phyloP scores from a whole-genome alignment of 345 rosid species.

The Citrus unshiu region DNA sequence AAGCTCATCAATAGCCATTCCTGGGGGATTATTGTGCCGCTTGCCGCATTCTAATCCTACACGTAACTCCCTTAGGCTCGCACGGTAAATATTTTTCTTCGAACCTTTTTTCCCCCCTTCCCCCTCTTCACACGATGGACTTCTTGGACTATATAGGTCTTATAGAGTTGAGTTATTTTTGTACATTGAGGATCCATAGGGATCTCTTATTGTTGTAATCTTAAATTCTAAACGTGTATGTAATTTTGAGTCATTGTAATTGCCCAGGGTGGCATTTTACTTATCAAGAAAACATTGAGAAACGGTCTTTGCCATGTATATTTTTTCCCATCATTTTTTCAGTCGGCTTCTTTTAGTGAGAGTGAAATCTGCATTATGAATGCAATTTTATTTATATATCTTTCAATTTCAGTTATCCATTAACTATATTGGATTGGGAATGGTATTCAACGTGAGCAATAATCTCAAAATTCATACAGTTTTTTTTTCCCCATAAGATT shows the following conservation, averaged over 20 bases:
- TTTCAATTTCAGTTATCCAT: not conserved
- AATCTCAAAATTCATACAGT: too few species aligned
- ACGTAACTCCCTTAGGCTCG: slow-evolving; percentile 7
- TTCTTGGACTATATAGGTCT: slow-evolving; percentile 20
- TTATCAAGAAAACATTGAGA: not conserved
- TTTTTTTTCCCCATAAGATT: too few species aligned
- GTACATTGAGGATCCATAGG: slow-evolving; percentile 33
- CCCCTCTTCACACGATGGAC: slow-evolving; percentile 11
- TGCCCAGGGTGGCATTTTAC: slow-evolving; percentile 7
- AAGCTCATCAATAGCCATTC: slow-evolving; percentile 8
- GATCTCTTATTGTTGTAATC: slow-evolving; percentile 26
- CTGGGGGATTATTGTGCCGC: slow-evolving; percentile 1
- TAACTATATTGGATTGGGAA: too few species aligned
- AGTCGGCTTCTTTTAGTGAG: slow-evolving; percentile 4
- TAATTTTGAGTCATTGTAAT: slow-evolving; percentile 22
- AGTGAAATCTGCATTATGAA: not conserved
- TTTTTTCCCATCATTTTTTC: slow-evolving; percentile 2
- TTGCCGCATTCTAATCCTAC: slow-evolving; percentile 7
- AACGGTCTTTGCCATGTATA: slow-evolving; percentile 19
- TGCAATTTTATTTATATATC: too few species aligned
- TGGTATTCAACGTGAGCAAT: too few species aligned
- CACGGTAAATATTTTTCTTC: slow-evolving; percentile 36
- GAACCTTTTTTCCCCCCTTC: slow-evolving; percentile 1
- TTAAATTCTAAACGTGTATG: slow-evolving; percentile 6
- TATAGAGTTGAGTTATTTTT: slow-evolving; percentile 33